These are phyloP conservation scores for Aspergillus arachidicola DNA, from an alignment of 2,329 filamentous ascomycete species.

Conservation along the genomic window DNA sequence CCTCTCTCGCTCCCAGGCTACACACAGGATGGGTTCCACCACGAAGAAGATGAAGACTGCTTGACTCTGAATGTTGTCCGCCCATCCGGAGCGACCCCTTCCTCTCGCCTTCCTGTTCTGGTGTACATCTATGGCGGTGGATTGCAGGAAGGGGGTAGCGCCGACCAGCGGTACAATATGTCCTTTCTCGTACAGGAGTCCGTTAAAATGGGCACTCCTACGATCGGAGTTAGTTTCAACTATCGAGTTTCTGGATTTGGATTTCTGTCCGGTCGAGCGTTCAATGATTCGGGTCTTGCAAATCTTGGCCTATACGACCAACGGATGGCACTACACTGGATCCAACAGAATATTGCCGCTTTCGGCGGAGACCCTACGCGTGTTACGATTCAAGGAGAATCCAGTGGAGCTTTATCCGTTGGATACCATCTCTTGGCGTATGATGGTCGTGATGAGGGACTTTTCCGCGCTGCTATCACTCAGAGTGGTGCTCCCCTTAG, in stretches of 20 bases:
- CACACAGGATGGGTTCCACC: slow-evolving; percentile 5
- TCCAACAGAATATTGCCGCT: slow-evolving; percentile 20
- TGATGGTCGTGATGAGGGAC: slow-evolving; percentile 24
- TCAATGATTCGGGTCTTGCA: slow-evolving; percentile 26
- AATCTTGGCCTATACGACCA: slow-evolving; percentile 40
- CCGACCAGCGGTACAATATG: slow-evolving; percentile 54
- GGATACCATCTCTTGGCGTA: slow-evolving; percentile 25
- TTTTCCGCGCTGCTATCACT: slow-evolving; percentile 27
- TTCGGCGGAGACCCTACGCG: slow-evolving; percentile 18
- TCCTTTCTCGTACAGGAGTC: slow-evolving; percentile 59
- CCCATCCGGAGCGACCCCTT: slow-evolving; percentile 8
- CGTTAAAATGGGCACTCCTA: slow-evolving; percentile 50
- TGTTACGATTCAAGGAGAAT: slow-evolving; percentile 22
- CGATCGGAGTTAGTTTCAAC: slow-evolving; percentile 56
- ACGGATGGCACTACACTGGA: slow-evolving; percentile 17
- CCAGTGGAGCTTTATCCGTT: slow-evolving; percentile 20
- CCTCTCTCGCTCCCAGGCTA: slow-evolving; percentile 9
- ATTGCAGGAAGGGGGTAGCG: slow-evolving; percentile 45
- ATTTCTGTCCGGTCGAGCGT: slow-evolving; percentile 47
- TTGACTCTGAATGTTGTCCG: slow-evolving; percentile 26
- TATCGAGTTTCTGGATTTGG: slow-evolving; percentile 55
- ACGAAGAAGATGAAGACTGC: slow-evolving; percentile 23
- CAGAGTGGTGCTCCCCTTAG: slow-evolving; percentile 18
- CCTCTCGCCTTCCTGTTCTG: slow-evolving; percentile 19
- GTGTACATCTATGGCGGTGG: slow-evolving; percentile 37